Evolutionary conservation across 1,284 basidiomycete genomes (phyloP), one percentile per base, ranked within the genome.

Genomic region (Apiotrichum gracile): DNA sequence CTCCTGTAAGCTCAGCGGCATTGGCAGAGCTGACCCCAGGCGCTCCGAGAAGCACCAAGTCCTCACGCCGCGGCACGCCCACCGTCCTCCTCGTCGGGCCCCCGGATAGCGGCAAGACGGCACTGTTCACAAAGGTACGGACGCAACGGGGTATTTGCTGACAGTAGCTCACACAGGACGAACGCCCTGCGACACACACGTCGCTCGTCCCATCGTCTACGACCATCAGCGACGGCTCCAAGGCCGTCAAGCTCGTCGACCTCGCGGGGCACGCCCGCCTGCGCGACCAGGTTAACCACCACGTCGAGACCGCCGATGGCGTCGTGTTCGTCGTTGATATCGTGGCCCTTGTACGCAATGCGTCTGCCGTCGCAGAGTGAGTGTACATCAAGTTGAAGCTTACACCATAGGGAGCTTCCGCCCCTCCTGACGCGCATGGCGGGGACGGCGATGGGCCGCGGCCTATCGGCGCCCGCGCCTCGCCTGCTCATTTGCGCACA

Each of bases 321-420:
- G 70, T 66, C 8, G 66, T 76, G 4, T 76, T 74, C 47, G 72
- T 76, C 4, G 66, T 73, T n/a, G 74, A 74, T 44, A 56, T 69
- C 25, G 62, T 63, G 13, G 63, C 57, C 1, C 47, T 74, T 9
- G 63, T 72, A 5, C 59, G 70, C 40, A 73, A 70, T 51, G 69
- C 65, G 2, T 55, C 63, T 2, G 39, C 53, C n/a, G 65, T 73
- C 3, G 68, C 69, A n/a, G 72, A 74, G 74, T 75, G 47, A 61
- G 73, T 63, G 27, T 12, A n/a, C 41, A 5, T 13, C 25, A 19
- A 10, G 44, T 5, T 26, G 27, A 16, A 10, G 1, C 22, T 16
- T 53, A 45, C 51, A 49, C 25, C n/a, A 1, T 47, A 74, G 73
- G 55, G 62, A 71, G 49, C 62, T 76, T 1, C 65, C 70, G 0